Evolutionary conservation across 345 rosid species (phyloP).

Genomic region (Murraya koenigii): DNA sequence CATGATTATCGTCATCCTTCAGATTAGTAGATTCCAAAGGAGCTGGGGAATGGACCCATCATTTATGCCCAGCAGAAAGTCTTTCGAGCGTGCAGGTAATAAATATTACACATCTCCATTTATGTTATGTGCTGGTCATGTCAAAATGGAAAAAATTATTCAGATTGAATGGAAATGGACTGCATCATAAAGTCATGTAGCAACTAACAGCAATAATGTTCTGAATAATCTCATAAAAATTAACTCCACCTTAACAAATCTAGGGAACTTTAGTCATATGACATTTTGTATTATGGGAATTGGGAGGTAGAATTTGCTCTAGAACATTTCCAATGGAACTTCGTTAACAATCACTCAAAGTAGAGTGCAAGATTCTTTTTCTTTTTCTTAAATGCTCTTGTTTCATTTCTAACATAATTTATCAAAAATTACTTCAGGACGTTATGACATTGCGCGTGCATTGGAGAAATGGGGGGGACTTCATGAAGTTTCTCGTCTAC

Average conservation of each 20-base stretch:
- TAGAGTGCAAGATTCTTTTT: neutral
- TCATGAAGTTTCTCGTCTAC: conserved; percentile 77
- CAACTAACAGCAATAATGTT: neutral
- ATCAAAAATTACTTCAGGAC: conserved; percentile 42
- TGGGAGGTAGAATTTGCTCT: neutral
- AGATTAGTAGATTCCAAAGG: conserved; percentile 75
- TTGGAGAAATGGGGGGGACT: conserved; percentile 98
- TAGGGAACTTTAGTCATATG: neutral
- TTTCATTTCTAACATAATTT: neutral
- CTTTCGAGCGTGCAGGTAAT: conserved; percentile 95
- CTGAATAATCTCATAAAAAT: neutral
- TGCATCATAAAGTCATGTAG: neutral
- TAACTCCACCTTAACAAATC: neutral
- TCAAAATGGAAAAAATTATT: neutral
- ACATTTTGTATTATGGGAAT: neutral
- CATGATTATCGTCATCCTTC: neutral
- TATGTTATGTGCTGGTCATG: neutral
- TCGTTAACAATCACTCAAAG: neutral
- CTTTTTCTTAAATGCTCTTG: neutral
- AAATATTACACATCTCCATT: neutral
- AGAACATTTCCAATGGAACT: neutral
- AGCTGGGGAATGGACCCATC: conserved; percentile 97
- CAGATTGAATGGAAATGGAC: neutral
- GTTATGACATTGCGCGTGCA: conserved; percentile 93
- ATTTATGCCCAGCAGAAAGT: conserved; percentile 93